phyloP scores from a whole-genome alignment of 2,329 filamentous ascomycete species.

The Aspergillus pseudoterreus region DNA sequence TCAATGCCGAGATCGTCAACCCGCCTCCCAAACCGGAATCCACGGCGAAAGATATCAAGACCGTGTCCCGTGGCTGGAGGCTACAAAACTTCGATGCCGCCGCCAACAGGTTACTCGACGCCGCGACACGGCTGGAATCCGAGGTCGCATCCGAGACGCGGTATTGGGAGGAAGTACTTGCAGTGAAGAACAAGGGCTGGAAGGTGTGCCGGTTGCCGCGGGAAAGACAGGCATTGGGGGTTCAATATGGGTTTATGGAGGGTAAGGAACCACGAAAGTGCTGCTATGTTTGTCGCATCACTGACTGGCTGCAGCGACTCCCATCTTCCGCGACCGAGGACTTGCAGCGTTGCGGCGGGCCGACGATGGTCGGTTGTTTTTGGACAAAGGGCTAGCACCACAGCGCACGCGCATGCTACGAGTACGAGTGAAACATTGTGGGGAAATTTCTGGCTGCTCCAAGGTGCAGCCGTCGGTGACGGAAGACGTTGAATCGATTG shows the following conservation, averaged over 20 bases:
- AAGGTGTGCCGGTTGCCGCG: slow-evolving; percentile 73
- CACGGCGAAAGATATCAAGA: slow-evolving; percentile 51
- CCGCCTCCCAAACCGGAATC: slow-evolving; percentile 57
- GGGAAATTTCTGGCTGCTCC: slow-evolving; percentile 56
- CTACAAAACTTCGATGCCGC: slow-evolving; percentile 72
- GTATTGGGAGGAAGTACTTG: slow-evolving; percentile 85
- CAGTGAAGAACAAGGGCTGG: slow-evolving; percentile 82
- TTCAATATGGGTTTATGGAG: slow-evolving; percentile 85
- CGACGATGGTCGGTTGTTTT: slow-evolving; percentile 68
- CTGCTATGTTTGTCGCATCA: not conserved
- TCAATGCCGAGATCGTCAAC: slow-evolving; percentile 65
- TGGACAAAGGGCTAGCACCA: slow-evolving; percentile 60
- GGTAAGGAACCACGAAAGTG: slow-evolving; percentile 39
- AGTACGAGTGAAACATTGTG: slow-evolving; percentile 61
- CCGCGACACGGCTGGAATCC: slow-evolving; percentile 67
- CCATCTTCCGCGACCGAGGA: slow-evolving; percentile 64
- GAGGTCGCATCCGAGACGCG: slow-evolving; percentile 76
- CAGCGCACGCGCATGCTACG: slow-evolving; percentile 59
- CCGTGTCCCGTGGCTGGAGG: slow-evolving; percentile 66
- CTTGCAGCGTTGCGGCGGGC: slow-evolving; percentile 74
- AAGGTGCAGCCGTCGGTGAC: slow-evolving; percentile 15
- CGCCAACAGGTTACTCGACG: slow-evolving; percentile 68
- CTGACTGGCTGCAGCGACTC: slow-evolving; percentile 41
- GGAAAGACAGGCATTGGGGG: slow-evolving; percentile 70
- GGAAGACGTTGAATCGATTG: slow-evolving; percentile 25